Conservation (phyloP, 1,284 basidiomycete genomes). For the Sanghuangporus baumii region DNA sequence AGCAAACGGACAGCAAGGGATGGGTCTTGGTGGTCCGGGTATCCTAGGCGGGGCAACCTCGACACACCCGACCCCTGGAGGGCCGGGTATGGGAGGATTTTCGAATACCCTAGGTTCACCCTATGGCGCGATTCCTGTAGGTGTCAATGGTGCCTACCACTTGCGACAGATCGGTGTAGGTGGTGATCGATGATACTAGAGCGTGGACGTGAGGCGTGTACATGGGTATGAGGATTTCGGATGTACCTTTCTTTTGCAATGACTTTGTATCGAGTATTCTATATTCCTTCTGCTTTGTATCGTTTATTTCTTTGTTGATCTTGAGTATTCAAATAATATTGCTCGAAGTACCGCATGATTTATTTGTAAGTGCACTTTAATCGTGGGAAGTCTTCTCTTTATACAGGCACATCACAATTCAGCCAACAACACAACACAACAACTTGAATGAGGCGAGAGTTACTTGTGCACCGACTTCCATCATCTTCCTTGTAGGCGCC, state of each 20-base stretch:
- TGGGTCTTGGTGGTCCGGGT: conserved; percentile 28
- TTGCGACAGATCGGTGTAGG: conserved; percentile 58
- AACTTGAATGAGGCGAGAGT: background rate
- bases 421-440: too few species aligned
- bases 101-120: conserved; percentile 39
- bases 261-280: conserved; percentile 15
- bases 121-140: conserved; percentile 49
- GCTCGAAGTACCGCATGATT: too few species aligned
- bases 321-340: background rate
- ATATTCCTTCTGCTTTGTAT: conserved; percentile 15
- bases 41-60: conserved; percentile 44
- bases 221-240: conserved; percentile 7
- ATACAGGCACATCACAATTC: too few species aligned
- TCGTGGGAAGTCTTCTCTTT: too few species aligned
- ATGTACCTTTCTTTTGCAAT: conserved; percentile 4
- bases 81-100: conserved; percentile 29
- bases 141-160: conserved; percentile 49
- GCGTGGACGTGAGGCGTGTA: background rate
- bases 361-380: too few species aligned
- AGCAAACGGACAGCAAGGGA: conserved; percentile 4
- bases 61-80: conserved; percentile 21
- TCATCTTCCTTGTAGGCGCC: background rate
- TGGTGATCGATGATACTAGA: conserved; percentile 40
- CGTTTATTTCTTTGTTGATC: background rate
- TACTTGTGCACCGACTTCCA: background rate